Percentiles rank a stretch among this genome's conserved stretches.
phyloP scores from a whole-genome alignment of 148 eudicot species.

The Nepenthes mirabilis region DNA sequence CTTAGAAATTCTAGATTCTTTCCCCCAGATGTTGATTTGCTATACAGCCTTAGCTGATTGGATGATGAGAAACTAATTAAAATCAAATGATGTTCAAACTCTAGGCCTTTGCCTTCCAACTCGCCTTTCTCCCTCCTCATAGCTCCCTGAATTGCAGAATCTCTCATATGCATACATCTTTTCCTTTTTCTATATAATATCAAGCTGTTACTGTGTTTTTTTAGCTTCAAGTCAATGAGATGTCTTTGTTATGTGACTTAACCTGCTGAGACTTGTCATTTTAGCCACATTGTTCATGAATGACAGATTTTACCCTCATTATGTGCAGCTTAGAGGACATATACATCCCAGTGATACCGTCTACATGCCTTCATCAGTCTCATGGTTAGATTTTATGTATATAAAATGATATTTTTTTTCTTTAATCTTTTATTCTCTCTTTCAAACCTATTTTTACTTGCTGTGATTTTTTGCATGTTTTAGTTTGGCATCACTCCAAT shows the following conservation, averaged over 20 bases:
- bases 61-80: no score
- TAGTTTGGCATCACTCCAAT: conserved; percentile 44
- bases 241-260: neutral
- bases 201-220: no score
- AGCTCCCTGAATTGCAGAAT: no score
- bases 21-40: no score
- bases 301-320: neutral
- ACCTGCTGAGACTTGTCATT: neutral
- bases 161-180: no score
- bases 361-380: conserved; percentile 49
- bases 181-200: no score
- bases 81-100: no score
- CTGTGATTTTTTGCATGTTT: neutral
- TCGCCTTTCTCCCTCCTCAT: no score
- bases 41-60: no score
- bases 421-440: neutral
- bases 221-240: neutral
- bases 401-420: neutral
- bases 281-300: neutral
- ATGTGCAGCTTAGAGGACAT: conserved; percentile 37
- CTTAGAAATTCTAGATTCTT: no score
- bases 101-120: no score
- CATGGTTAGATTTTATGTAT: conserved; percentile 29
- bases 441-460: neutral
- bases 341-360: conserved; percentile 10